Conservation (phyloP, 345 rosid species). For the Eucalyptus paniculata region DNA sequence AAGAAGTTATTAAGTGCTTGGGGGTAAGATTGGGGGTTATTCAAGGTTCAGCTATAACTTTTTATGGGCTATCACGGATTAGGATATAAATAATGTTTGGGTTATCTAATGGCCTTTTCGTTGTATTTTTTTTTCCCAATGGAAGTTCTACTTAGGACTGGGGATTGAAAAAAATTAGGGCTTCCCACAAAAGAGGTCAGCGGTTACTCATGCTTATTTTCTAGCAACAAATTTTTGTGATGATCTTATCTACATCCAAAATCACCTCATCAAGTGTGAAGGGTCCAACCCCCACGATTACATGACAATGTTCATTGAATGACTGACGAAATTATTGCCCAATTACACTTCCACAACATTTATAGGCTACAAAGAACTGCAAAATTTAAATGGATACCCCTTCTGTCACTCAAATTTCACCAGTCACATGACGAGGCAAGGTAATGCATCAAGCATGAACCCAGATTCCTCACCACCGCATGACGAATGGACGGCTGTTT, state of each 20-base stretch:
- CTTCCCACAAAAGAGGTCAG: background rate
- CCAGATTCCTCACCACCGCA: background rate
- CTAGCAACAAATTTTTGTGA: background rate
- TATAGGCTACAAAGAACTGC: background rate
- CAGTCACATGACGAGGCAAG: background rate
- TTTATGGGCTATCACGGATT: background rate
- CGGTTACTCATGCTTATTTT: background rate
- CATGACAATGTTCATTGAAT: background rate
- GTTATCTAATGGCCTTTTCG: background rate
- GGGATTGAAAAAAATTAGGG: background rate
- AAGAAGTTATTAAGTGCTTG: background rate
- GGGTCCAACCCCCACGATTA: background rate
- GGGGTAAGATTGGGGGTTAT: background rate
- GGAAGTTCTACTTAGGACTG: background rate
- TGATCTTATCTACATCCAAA: background rate
- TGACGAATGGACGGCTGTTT: background rate
- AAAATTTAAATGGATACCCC: background rate
- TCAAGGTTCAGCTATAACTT: background rate
- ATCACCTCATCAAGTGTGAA: background rate
- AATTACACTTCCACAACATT: background rate
- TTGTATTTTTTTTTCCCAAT: background rate
- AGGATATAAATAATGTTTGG: background rate
- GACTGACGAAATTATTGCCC: background rate
- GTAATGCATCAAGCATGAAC: background rate
- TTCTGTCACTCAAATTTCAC: background rate